A percentile compares a stretch with the other conserved stretches of the same genome.
phyloP scores from a whole-genome alignment of 208 protist species.

The Leishmania guyanensis region DNA sequence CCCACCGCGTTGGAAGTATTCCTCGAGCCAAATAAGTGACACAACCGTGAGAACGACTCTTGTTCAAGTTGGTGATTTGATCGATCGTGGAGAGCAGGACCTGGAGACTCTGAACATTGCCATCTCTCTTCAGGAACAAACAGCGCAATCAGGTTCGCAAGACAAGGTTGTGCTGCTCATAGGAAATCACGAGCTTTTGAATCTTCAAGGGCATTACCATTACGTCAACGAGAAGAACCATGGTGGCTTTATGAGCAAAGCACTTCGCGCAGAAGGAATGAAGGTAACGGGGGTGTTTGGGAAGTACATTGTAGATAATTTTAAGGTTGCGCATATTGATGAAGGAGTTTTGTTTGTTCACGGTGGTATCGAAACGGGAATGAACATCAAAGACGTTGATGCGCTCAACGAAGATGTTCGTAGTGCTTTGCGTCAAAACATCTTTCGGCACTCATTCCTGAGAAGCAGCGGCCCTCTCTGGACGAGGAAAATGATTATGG shows the following conservation, averaged over 20 bases:
- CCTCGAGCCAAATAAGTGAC: background rate
- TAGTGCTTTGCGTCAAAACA: slow-evolving; percentile 34
- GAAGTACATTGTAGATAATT: slow-evolving; percentile 66
- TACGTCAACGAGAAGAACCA: slow-evolving; percentile 66
- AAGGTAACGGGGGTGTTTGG: slow-evolving; percentile 49
- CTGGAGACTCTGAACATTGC: slow-evolving; percentile 51
- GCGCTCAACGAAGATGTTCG: slow-evolving; percentile 51
- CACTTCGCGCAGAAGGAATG: slow-evolving; percentile 52
- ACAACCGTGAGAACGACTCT: slow-evolving; percentile 50
- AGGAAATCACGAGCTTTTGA: slow-evolving; percentile 90
- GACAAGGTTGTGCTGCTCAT: slow-evolving; percentile 76
- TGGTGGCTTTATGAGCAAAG: slow-evolving; percentile 55
- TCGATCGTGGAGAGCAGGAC: slow-evolving; percentile 78
- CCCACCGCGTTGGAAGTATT: slow-evolving; percentile 31
- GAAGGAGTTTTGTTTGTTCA: slow-evolving; percentile 70
- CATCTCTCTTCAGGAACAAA: slow-evolving; percentile 50
- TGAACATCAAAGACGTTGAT: slow-evolving; percentile 30
- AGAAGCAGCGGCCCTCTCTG: slow-evolving; percentile 66
- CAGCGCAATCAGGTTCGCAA: slow-evolving; percentile 7
- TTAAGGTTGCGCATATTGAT: slow-evolving; percentile 53
- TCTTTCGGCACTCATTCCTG: slow-evolving; percentile 41
- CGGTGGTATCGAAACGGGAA: slow-evolving; percentile 50
- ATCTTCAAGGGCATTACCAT: slow-evolving; percentile 66
- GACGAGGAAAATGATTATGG: slow-evolving; percentile 70
- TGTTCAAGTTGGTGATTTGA: slow-evolving; percentile 81